A percentile compares a stretch with the other conserved stretches of the same genome.
Evolutionary conservation across 495 filamentous ascomycete species (phyloP).

Genomic region (Parachaetomium inaequale): DNA sequence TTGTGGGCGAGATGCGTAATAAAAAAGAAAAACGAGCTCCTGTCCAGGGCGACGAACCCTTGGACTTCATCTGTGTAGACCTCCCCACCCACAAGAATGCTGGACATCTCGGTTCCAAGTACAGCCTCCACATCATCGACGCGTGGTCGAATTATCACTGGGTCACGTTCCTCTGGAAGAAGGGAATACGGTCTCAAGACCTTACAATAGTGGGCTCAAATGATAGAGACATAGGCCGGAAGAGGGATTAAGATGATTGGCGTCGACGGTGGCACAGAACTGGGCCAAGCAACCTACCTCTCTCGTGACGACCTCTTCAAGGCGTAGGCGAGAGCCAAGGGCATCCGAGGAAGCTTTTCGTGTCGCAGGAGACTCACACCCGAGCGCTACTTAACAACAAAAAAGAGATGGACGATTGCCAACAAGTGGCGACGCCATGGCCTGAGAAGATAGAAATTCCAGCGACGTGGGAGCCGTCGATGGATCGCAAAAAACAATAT

Average conservation of each 20-base stretch:
- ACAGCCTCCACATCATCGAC: conserved; percentile 4
- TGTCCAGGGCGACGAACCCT: neutral
- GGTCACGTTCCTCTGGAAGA: neutral
- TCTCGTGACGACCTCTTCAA: no score
- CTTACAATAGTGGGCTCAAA: no score
- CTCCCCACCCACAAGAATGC: neutral
- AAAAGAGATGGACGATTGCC: no score
- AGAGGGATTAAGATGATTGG: neutral
- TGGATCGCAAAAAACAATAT: no score
- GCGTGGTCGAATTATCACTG: neutral
- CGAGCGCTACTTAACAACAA: no score
- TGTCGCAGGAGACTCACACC: no score
- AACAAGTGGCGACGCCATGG: no score
- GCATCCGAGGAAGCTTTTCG: no score
- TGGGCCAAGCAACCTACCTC: neutral
- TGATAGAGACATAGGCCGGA: no score
- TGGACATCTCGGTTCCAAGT: neutral
- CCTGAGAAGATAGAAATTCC: no score
- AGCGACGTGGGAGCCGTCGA: no score
- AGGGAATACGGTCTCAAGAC: neutral
- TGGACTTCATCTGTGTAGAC: neutral
- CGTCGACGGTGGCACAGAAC: neutral
- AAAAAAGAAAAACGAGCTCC: neutral
- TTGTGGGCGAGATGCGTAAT: neutral
- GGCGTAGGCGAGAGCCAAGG: no score